phyloP scores from a whole-genome alignment of 2,329 filamentous ascomycete species.

The Atkinsonella hypoxylon region DNA sequence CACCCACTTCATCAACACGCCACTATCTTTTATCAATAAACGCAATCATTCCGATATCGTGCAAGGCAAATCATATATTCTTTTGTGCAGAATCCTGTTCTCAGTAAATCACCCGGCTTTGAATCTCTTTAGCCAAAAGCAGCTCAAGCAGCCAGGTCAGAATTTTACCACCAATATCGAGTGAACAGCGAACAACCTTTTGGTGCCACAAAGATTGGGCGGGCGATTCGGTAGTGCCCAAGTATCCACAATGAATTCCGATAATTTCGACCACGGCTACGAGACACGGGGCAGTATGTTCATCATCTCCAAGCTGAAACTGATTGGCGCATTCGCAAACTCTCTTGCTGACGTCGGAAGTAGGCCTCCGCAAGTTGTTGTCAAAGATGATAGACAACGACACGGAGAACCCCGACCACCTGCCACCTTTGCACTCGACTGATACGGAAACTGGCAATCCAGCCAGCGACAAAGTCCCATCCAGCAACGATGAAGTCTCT shows the following conservation, averaged over 20 bases:
- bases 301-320: no score
- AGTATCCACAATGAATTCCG: slow-evolving; percentile 1
- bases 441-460: not conserved
- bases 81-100: not conserved
- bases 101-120: not conserved
- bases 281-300: slow-evolving; percentile 3
- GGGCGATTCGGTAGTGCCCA: not conserved
- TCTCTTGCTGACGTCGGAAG: not conserved
- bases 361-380: not conserved
- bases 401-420: not conserved
- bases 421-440: not conserved
- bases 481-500: not conserved
- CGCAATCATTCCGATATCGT: no score
- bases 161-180: not conserved
- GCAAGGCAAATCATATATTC: not conserved
- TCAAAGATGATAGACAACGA: not conserved
- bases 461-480: not conserved
- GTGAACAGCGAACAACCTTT: not conserved
- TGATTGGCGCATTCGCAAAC: not conserved
- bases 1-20: no score
- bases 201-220: slow-evolving; percentile 1
- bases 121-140: not conserved
- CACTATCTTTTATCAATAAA: no score
- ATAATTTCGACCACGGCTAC: not conserved
- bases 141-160: not conserved